These are phyloP conservation scores for Agastache rugosa DNA, from an alignment of 257 asterid genomes.

Conservation along the genomic window DNA sequence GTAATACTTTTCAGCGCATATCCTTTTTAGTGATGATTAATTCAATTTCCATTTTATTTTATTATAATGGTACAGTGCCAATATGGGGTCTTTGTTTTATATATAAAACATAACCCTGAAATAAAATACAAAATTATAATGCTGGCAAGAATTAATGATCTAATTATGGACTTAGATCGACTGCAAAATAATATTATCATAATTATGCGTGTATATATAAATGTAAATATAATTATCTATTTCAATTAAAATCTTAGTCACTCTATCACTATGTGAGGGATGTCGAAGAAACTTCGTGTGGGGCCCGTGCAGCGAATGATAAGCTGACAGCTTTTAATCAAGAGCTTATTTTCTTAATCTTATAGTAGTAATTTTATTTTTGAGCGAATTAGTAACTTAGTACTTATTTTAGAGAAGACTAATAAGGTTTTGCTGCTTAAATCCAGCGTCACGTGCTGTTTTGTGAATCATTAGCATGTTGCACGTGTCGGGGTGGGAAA, in stretches of 20 bases:
- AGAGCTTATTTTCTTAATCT: background rate
- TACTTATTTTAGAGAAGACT: background rate
- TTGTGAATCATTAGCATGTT: constrained; percentile 32
- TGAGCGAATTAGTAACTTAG: background rate
- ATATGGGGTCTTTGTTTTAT: background rate
- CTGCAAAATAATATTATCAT: background rate
- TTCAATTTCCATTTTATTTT: background rate
- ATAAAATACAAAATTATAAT: background rate
- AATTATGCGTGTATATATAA: too few species aligned
- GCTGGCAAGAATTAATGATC: background rate
- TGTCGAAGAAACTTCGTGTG: constrained; percentile 25
- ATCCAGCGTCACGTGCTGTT: constrained; percentile 29
- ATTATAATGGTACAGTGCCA: background rate
- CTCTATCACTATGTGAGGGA: background rate
- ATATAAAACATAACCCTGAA: background rate
- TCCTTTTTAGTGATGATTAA: too few species aligned
- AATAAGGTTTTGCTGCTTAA: background rate
- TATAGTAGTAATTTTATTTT: background rate
- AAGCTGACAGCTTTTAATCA: background rate
- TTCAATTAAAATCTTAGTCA: background rate
- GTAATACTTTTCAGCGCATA: constrained; percentile 39
- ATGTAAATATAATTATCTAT: too few species aligned
- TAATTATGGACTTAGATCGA: background rate
- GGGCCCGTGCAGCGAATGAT: background rate
- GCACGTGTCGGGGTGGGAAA: constrained; percentile 40